phyloP scores from a whole-genome alignment of 495 filamentous ascomycete genomes.

The Xylaria sp. region DNA sequence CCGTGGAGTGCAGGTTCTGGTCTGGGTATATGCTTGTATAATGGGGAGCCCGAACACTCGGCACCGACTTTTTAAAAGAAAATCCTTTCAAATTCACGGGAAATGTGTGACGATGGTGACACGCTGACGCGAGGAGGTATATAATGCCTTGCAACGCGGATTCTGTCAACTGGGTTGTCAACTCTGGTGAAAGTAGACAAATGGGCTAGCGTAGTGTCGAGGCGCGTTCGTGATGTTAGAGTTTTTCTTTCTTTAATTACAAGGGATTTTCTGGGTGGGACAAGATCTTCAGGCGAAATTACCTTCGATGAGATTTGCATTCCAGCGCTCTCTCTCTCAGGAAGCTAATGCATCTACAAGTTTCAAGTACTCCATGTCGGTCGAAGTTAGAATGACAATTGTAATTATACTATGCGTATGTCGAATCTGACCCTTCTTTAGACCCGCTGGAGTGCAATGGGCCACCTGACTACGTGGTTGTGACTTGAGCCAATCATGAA shows the following conservation, averaged over 20 bases:
- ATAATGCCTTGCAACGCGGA: not conserved
- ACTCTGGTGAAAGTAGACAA: not conserved
- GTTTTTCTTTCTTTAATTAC: constrained; percentile 33
- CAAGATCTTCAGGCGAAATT: constrained; percentile 41
- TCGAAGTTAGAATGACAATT: not conserved
- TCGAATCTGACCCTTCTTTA: not conserved
- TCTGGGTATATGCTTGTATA: constrained; percentile 21
- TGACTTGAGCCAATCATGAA: not conserved
- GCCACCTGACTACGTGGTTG: not conserved
- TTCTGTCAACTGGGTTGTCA: not conserved
- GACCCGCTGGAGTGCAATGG: not conserved
- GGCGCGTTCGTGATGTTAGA: not conserved
- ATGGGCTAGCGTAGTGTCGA: not conserved
- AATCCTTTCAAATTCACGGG: not conserved
- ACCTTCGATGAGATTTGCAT: constrained; percentile 42
- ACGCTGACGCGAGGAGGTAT: constrained; percentile 7
- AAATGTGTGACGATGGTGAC: not conserved
- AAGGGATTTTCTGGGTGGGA: constrained; percentile 42
- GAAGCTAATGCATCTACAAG: not conserved
- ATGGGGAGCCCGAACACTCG: constrained; percentile 16
- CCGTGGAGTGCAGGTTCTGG: not conserved
- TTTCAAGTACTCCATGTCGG: constrained; percentile 1
- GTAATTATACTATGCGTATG: no score
- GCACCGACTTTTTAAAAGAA: constrained; percentile 5
- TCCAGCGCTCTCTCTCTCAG: constrained; percentile 24